Evolutionary conservation across 2,329 filamentous ascomycete genomes (phyloP), one percentile per base, ranked within the genome.

Genomic region (Phyllosticta citrichinensis): DNA sequence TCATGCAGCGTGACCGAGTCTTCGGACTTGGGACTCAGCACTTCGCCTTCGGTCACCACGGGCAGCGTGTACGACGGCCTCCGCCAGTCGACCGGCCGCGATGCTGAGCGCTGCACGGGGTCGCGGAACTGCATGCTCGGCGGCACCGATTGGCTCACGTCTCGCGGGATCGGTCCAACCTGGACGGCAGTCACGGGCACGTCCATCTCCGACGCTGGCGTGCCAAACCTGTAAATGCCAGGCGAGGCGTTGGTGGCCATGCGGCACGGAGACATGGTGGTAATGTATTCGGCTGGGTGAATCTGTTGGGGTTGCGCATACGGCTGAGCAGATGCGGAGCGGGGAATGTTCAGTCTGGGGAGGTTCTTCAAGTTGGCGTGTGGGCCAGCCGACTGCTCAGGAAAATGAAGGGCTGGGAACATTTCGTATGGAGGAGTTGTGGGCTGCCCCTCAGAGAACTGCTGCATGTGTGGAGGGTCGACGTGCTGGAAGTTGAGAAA

Each of bases 141-240:
- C 52, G 93, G 93, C 0, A 97, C 93, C 5, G 92, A 97, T 73
- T 96, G 91, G 25, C 91, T 96, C 55, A 81, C 79, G 69, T 94
- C 87, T 57, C 93, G 87, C 53, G 87, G 81, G 33, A 96, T 80
- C 6, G 89, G 89, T 0, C 87, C 89, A 17, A 85, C 68, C 1
- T 84, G 83, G 52, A 92, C 79, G 2, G 87, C 82, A 0, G 89
- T 94, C 62, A 95, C 76, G 0, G 91, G 90, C 12, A 93, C 75
- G 71, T 97, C 93, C 80, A 93, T 87, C 69, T 96, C 91, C 2
- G 92, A 96, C 72, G 92, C 89, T 17, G 92, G 91, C 0, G 90
- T 95, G n/a, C 85, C 87, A 65, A 90, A 87, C 60, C 89, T 85
- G 75, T 91, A 92, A 52, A 87, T 82, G 0, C 81, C 80, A 3